These are phyloP conservation scores for Xylaria sp. DNA, from an alignment of 2,329 filamentous ascomycete species.

Conservation along the genomic window DNA sequence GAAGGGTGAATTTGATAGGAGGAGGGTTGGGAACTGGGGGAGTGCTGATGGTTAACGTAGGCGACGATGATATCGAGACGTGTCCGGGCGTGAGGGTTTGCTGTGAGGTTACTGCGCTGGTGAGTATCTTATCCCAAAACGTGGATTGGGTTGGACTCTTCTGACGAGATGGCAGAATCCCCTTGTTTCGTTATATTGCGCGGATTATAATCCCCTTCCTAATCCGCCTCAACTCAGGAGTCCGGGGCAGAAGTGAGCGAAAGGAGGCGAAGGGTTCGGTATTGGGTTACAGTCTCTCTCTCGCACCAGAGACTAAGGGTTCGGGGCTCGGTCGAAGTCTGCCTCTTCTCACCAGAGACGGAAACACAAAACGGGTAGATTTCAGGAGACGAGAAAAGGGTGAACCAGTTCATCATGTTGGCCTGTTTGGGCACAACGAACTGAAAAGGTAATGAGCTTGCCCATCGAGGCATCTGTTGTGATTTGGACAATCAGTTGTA, in stretches of 20 bases:
- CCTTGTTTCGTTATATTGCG: conserved; percentile 29
- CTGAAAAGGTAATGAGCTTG: too few species aligned
- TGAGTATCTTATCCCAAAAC: conserved; percentile 19
- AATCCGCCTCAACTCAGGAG: neutral
- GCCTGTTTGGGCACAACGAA: too few species aligned
- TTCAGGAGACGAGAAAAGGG: too few species aligned
- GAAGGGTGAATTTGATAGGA: neutral
- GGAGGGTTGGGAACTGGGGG: neutral
- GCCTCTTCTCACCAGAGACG: too few species aligned
- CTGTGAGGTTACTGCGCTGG: conserved; percentile 31
- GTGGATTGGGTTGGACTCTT: neutral
- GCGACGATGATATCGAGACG: conserved; percentile 21
- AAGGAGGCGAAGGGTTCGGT: too few species aligned
- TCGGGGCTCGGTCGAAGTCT: too few species aligned
- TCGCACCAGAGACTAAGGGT: too few species aligned
- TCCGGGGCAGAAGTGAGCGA: neutral
- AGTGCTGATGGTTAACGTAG: conserved; percentile 16
- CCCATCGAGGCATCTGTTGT: too few species aligned
- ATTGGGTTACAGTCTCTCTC: too few species aligned
- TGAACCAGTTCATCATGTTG: too few species aligned
- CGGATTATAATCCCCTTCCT: conserved; percentile 15
- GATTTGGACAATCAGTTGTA: too few species aligned
- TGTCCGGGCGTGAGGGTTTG: conserved; percentile 32
- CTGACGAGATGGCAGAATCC: conserved; percentile 23
- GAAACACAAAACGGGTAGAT: too few species aligned